Conservation (phyloP, 805 yeast species). For the Ogataea methanolica region DNA sequence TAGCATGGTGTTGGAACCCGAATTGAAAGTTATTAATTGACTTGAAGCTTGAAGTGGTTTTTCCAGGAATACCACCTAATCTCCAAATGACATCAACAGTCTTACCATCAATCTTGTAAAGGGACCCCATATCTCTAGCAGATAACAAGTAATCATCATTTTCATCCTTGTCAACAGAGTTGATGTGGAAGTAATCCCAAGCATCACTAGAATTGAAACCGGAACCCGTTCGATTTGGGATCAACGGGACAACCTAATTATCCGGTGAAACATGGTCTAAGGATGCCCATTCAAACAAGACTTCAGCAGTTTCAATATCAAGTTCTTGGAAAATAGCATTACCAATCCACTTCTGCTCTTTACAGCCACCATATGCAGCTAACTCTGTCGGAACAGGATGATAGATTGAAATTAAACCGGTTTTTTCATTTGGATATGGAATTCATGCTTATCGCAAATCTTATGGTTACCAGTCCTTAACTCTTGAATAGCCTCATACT, state of each 20-base stretch:
- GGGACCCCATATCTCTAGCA: conserved; percentile 32
- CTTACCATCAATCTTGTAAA: conserved; percentile 32
- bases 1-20: conserved; percentile 36
- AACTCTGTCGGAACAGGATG: conserved; percentile 31
- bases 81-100: conserved; percentile 35
- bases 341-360: conserved; percentile 32
- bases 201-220: conserved; percentile 32
- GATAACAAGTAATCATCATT: conserved; percentile 33
- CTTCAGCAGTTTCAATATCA: conserved; percentile 32
- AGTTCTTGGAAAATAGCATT: conserved; percentile 34
- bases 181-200: conserved; percentile 38
- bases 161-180: conserved; percentile 34
- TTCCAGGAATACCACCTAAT: conserved; percentile 25
- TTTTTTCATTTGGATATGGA: conserved; percentile 29
- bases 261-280: conserved; percentile 32
- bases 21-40: conserved; percentile 24
- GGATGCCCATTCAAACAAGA: conserved; percentile 33
- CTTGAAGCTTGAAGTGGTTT: conserved; percentile 8
- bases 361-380: conserved; percentile 23
- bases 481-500: conserved; percentile 29
- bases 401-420: conserved; percentile 31
- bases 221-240: conserved; percentile 32
- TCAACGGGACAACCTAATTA: conserved; percentile 29
- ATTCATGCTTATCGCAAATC: conserved; percentile 34
- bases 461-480: conserved; percentile 33